phyloP scores from a whole-genome alignment of 2,329 filamentous ascomycete species.

The Harringtonia aguacate region DNA sequence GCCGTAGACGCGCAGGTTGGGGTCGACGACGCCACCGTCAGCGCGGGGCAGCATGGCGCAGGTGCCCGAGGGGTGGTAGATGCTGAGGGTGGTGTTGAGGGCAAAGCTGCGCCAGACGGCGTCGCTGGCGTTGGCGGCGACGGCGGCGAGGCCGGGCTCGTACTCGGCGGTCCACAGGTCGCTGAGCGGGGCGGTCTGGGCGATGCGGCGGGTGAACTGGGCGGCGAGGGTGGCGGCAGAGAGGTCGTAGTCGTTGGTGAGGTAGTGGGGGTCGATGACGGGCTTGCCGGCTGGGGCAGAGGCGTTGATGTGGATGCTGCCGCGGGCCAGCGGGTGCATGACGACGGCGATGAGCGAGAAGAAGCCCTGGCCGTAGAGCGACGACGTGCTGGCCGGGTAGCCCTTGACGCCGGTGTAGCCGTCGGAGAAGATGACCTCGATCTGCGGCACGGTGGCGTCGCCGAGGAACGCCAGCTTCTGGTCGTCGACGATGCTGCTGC shows the following conservation, averaged over 20 bases:
- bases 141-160: conserved; percentile 17
- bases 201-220: conserved; percentile 22
- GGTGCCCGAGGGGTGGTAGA: conserved; percentile 33
- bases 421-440: conserved; percentile 33
- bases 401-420: conserved; percentile 30
- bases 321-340: conserved; percentile 21
- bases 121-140: conserved; percentile 7
- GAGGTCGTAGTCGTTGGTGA: conserved; percentile 18
- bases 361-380: conserved; percentile 16
- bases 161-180: conserved; percentile 22
- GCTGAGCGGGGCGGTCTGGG: conserved; percentile 20
- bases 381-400: conserved; percentile 15
- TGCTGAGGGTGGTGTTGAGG: conserved; percentile 11
- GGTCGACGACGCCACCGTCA: conserved; percentile 25
- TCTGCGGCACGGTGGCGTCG: conserved; percentile 24
- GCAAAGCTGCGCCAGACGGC: conserved; percentile 9
- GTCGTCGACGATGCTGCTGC: conserved; percentile 16
- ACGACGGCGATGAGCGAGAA: conserved; percentile 18
- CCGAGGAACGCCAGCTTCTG: conserved; percentile 29
- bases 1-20: conserved; percentile 35
- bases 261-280: conserved; percentile 21
- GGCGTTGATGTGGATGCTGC: conserved; percentile 23
- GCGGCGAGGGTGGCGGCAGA: conserved; percentile 13
- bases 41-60: conserved; percentile 33
- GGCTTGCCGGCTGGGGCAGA: conserved; percentile 21